Percentiles rank a stretch among this genome's conserved stretches.
phyloP scores from a whole-genome alignment of 2,329 filamentous ascomycete species.

The Harringtonia aguacate region DNA sequence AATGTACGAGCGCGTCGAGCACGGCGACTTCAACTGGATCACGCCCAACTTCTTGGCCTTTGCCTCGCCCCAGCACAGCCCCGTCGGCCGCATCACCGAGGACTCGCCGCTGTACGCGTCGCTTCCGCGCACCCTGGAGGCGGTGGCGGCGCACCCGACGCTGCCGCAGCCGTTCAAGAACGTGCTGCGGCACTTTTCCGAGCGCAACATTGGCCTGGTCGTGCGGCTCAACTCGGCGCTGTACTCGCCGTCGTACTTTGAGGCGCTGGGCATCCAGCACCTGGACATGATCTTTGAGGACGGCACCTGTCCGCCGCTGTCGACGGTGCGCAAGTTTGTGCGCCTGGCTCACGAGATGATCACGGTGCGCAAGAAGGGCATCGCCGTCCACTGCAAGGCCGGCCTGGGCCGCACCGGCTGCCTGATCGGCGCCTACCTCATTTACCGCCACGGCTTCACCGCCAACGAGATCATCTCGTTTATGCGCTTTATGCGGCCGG shows the following conservation, averaged over 20 bases:
- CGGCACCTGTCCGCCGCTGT: slow-evolving; percentile 83
- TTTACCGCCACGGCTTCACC: slow-evolving; percentile 94
- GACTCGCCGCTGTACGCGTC: slow-evolving; percentile 63
- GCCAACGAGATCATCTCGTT: slow-evolving; percentile 96
- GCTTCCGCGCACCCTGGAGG: slow-evolving; percentile 65
- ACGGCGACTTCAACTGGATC: slow-evolving; percentile 99
- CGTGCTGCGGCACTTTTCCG: slow-evolving; percentile 78
- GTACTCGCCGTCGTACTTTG: slow-evolving; percentile 96
- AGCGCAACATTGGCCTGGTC: slow-evolving; percentile 82
- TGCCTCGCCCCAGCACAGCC: slow-evolving; percentile 80
- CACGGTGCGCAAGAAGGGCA: slow-evolving; percentile 78
- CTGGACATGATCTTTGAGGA: slow-evolving; percentile 99
- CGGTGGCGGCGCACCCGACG: slow-evolving; percentile 57
- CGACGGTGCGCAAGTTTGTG: slow-evolving; percentile 89
- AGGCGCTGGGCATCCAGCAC: slow-evolving; percentile 86
- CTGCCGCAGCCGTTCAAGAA: slow-evolving; percentile 91
- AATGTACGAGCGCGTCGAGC: slow-evolving; percentile 87
- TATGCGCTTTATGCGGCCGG: slow-evolving; percentile 98
- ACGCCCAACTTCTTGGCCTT: slow-evolving; percentile 93
- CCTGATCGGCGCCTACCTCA: slow-evolving; percentile 92
- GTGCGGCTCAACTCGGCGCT: slow-evolving; percentile 92
- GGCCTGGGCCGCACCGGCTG: slow-evolving; percentile 92
- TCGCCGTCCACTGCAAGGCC: slow-evolving; percentile 97
- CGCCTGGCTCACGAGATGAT: slow-evolving; percentile 92
- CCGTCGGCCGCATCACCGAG: slow-evolving; percentile 60